Evolutionary conservation across 1,284 basidiomycete genomes (phyloP).

Genomic region (Pseudozyma pruni): DNA sequence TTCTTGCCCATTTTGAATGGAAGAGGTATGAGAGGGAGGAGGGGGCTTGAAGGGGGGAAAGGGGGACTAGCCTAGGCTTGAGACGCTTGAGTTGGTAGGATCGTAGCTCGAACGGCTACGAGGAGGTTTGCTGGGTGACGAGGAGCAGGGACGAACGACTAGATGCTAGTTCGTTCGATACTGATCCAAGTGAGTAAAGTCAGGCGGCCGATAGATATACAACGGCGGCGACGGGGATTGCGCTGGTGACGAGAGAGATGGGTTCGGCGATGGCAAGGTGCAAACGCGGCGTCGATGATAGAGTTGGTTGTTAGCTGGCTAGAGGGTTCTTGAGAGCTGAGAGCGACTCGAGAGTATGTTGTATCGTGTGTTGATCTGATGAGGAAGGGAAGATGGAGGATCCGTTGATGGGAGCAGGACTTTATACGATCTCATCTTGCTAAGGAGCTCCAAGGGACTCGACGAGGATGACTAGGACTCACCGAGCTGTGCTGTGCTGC

Average conservation of each 20-base stretch:
- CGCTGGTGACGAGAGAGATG: constrained; percentile 17
- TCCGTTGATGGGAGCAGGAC: constrained; percentile 4
- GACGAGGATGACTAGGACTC: constrained; percentile 15
- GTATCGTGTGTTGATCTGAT: constrained; percentile 23
- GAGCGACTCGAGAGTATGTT: constrained; percentile 27
- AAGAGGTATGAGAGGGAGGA: constrained; percentile 10
- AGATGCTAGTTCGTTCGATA: constrained; percentile 32
- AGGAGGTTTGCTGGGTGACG: constrained; percentile 28
- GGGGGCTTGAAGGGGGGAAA: constrained; percentile 4
- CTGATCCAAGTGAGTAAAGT: constrained; percentile 14
- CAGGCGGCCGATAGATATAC: constrained; percentile 32
- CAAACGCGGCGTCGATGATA: constrained; percentile 42
- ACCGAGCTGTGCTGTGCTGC: constrained; percentile 1
- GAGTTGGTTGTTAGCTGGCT: constrained; percentile 29
- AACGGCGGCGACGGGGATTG: constrained; percentile 30
- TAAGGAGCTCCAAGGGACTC: constrained; percentile 5
- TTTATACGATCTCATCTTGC: constrained; percentile 23
- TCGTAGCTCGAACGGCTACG: constrained; percentile 33
- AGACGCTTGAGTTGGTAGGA: constrained; percentile 28
- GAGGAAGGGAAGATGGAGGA: constrained; percentile 12
- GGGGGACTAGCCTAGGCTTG: constrained; percentile 27
- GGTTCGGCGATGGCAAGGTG: constrained; percentile 21
- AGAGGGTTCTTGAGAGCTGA: constrained; percentile 13
- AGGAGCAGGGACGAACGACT: constrained; percentile 42
- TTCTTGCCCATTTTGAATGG: constrained; percentile 56